A percentile compares a stretch with the other conserved stretches of the same genome.
Evolutionary conservation across 805 yeast species (phyloP).

Genomic region (Zygoascus tannicola): DNA sequence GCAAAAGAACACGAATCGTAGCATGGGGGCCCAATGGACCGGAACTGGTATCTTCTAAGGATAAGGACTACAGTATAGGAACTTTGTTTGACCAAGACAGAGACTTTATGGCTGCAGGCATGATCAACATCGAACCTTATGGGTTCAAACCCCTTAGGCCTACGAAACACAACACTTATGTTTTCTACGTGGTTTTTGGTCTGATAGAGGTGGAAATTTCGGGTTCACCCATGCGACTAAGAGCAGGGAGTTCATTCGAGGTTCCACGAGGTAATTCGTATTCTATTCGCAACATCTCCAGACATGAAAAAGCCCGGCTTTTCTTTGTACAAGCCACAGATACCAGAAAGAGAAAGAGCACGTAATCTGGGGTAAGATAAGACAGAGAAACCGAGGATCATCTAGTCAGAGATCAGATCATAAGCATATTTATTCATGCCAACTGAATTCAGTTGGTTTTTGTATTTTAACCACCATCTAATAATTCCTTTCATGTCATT

Average conservation of each 20-base stretch:
- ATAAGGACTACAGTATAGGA: slow-evolving; percentile 52
- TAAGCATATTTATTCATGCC: too few relatives aligned
- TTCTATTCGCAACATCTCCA: slow-evolving; percentile 52
- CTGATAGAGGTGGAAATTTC: slow-evolving; percentile 56
- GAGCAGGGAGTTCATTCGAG: slow-evolving; percentile 69
- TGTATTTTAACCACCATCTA: too few relatives aligned
- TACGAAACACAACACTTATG: slow-evolving; percentile 59
- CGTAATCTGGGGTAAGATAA: too few relatives aligned
- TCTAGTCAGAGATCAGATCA: too few relatives aligned
- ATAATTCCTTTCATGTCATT: too few relatives aligned
- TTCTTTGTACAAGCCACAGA: slow-evolving; percentile 62
- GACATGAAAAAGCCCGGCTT: slow-evolving; percentile 47
- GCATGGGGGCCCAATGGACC: slow-evolving; percentile 53
- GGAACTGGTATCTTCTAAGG: slow-evolving; percentile 31
- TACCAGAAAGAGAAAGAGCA: slow-evolving; percentile 2
- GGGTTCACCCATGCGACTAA: slow-evolving; percentile 48
- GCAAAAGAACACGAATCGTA: slow-evolving; percentile 37
- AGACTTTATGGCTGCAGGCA: slow-evolving; percentile 15
- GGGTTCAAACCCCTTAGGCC: slow-evolving; percentile 52
- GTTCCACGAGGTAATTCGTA: slow-evolving; percentile 72
- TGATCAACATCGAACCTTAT: slow-evolving; percentile 22
- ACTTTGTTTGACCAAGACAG: slow-evolving; percentile 43
- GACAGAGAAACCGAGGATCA: too few relatives aligned
- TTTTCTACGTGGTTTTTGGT: slow-evolving; percentile 70
- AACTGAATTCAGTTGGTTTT: too few relatives aligned